Conservation (phyloP, 441 rosid genomes). For the Bruguiera hainesii region DNA sequence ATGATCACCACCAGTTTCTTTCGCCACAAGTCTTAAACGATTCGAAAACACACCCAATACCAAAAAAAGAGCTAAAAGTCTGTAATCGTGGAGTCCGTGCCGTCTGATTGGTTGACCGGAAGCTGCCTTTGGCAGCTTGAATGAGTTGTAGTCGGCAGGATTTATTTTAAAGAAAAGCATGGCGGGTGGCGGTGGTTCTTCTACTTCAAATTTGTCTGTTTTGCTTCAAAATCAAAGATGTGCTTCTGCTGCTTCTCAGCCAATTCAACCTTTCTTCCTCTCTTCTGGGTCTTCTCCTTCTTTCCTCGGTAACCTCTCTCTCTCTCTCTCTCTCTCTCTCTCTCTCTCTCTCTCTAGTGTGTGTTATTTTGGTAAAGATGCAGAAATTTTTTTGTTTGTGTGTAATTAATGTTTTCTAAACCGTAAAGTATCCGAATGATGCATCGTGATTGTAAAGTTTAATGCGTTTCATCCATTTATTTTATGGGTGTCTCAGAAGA, state of each 20-base stretch:
- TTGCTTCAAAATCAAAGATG: slow-evolving; percentile 39
- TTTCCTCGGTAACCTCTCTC: slow-evolving; percentile 38
- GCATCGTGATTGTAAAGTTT: neutral
- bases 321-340: neutral
- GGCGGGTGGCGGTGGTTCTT: slow-evolving; percentile 34
- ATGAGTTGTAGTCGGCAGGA: slow-evolving; percentile 7
- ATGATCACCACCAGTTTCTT: slow-evolving; percentile 80
- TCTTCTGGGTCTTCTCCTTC: slow-evolving; percentile 47
- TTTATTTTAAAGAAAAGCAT: slow-evolving; percentile 20
- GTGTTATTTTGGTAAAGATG: neutral
- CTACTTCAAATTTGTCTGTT: slow-evolving; percentile 34
- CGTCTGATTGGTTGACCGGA: slow-evolving; percentile 5
- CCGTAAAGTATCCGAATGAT: neutral
- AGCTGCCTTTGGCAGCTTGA: slow-evolving; percentile 22
- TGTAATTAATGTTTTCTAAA: neutral
- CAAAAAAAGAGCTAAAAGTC: neutral
- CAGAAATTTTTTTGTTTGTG: neutral
- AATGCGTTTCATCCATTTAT: neutral
- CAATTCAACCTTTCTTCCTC: slow-evolving; percentile 42
- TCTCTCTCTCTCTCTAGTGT: neutral
- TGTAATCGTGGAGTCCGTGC: neutral
- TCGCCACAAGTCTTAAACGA: slow-evolving; percentile 50
- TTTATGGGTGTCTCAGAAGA: neutral
- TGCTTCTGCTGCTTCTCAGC: slow-evolving; percentile 31
- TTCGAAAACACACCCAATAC: no score